A percentile compares a stretch with the other conserved stretches of the same genome.
Conservation (phyloP, 495 filamentous ascomycete species). For the Parmelia sp. region DNA sequence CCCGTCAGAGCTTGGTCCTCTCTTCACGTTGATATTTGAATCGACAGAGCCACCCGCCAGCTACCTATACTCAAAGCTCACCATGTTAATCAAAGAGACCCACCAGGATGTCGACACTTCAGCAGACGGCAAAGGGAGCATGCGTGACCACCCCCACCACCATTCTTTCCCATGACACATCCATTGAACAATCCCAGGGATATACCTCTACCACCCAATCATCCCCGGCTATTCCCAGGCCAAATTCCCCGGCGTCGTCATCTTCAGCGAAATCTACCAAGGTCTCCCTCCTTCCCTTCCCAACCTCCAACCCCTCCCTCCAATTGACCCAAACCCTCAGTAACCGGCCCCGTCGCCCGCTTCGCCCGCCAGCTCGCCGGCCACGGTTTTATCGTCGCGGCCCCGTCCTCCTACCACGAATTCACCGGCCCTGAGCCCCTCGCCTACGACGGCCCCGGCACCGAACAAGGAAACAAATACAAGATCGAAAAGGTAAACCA, state of each 20-base stretch:
- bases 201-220: constrained; percentile 82
- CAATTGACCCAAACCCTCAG: constrained; percentile 38
- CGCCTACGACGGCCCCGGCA: constrained; percentile 80
- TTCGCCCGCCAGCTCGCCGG: constrained; percentile 90
- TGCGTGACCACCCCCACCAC: constrained; percentile 43
- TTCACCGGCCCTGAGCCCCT: constrained; percentile 82
- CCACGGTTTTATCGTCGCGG: constrained; percentile 89
- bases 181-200: constrained; percentile 46
- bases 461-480: constrained; percentile 78
- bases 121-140: constrained; percentile 52
- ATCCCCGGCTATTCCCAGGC: constrained; percentile 82
- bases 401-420: constrained; percentile 87
- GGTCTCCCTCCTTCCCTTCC: constrained; percentile 42
- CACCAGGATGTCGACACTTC: constrained; percentile 60
- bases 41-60: neutral
- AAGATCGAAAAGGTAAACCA: constrained; percentile 65
- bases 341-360: constrained; percentile 84
- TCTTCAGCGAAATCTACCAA: constrained; percentile 97
- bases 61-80: constrained; percentile 20
- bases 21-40: neutral
- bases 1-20: neutral
- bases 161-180: neutral
- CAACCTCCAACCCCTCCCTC: neutral
- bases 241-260: constrained; percentile 80
- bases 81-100: constrained; percentile 63